Conservation (phyloP, 805 yeast species). For the Naumovozyma baii region DNA sequence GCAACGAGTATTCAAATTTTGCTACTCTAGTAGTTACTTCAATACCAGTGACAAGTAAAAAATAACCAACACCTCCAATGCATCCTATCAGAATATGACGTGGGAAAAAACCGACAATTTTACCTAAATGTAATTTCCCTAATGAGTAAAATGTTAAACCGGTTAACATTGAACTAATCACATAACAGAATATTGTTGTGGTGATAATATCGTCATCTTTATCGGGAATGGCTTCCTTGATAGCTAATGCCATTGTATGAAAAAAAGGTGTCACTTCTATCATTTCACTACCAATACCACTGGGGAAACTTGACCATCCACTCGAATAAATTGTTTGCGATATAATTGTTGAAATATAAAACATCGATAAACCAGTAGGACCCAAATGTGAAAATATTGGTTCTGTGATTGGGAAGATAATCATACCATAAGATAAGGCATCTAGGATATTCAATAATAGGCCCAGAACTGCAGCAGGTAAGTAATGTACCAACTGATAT, state of each 20-base stretch:
- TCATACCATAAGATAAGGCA: slow-evolving; percentile 95
- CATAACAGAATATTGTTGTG: slow-evolving; percentile 80
- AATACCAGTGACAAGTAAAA: slow-evolving; percentile 78
- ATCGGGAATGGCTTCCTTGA: slow-evolving; percentile 34
- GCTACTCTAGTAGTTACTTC: slow-evolving; percentile 82
- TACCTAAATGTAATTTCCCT: slow-evolving; percentile 75
- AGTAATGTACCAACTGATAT: slow-evolving; percentile 15
- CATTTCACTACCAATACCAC: slow-evolving; percentile 97
- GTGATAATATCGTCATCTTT: slow-evolving; percentile 56
- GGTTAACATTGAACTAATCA: slow-evolving; percentile 73
- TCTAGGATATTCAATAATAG: slow-evolving; percentile 78
- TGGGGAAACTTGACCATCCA: slow-evolving; percentile 82
- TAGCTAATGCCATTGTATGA: slow-evolving; percentile 82
- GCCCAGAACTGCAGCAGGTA: slow-evolving; percentile 82
- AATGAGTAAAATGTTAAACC: slow-evolving; percentile 69
- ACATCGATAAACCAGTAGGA: slow-evolving; percentile 87
- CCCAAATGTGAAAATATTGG: slow-evolving; percentile 69
- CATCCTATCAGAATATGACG: slow-evolving; percentile 94
- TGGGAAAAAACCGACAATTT: slow-evolving; percentile 89
- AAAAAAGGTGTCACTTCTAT: slow-evolving; percentile 98
- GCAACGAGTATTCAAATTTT: slow-evolving; percentile 53
- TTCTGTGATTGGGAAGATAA: slow-evolving; percentile 85
- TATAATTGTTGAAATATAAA: slow-evolving; percentile 82
- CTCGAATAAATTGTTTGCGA: slow-evolving; percentile 81
- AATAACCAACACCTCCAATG: slow-evolving; percentile 97